Conservation (phyloP, 2,329 filamentous ascomycete species). For the Pestalotiopsis sp. region DNA sequence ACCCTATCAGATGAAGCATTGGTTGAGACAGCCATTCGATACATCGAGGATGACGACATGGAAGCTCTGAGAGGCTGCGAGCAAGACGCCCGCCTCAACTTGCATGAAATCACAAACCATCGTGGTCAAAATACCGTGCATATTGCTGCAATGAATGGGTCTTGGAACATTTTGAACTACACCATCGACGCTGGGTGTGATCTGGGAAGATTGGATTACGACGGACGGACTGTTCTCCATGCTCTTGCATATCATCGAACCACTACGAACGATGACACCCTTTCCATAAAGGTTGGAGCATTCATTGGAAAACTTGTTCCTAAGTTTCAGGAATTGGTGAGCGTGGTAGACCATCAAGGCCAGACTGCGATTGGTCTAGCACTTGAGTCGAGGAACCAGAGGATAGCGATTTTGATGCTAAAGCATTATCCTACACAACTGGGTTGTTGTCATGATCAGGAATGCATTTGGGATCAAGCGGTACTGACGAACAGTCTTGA, state of each 20-base stretch:
- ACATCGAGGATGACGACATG: neutral
- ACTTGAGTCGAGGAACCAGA: neutral
- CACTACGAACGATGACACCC: too few species aligned
- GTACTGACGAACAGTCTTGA: neutral
- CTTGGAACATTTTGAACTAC: neutral
- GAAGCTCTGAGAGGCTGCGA: neutral
- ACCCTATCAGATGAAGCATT: neutral
- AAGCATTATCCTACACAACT: neutral
- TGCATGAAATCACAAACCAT: neutral
- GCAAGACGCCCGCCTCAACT: neutral
- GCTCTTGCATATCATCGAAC: neutral
- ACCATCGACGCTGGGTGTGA: neutral
- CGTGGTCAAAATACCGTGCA: neutral
- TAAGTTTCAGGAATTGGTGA: neutral
- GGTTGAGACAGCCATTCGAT: neutral
- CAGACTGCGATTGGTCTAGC: neutral
- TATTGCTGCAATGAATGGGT: neutral
- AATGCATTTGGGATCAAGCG: neutral
- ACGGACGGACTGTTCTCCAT: neutral
- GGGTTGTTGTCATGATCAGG: neutral
- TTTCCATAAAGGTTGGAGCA: neutral
- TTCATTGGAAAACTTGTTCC: neutral
- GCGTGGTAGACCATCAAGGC: neutral
- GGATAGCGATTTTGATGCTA: neutral
- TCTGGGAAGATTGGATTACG: neutral